Evolutionary conservation across 345 rosid species (phyloP).

Genomic region (Lumnitzera littorea): DNA sequence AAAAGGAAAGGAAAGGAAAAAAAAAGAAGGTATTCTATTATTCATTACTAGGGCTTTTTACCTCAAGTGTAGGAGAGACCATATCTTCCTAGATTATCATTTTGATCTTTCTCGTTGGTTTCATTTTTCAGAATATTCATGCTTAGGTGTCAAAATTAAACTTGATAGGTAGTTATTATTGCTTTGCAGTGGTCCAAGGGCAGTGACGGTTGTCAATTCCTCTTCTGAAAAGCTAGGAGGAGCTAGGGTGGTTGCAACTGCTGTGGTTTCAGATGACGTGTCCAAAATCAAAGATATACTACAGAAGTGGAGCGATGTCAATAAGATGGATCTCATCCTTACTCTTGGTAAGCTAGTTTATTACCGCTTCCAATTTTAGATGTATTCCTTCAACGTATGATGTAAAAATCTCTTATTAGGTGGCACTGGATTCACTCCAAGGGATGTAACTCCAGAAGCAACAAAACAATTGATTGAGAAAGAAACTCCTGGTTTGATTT

Average conservation of each 20-base stretch:
- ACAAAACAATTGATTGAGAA: conserved; percentile 74
- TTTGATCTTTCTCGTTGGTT: background rate
- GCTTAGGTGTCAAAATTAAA: background rate
- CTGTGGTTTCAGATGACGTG: conserved; percentile 79
- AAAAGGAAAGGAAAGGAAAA: too few species aligned
- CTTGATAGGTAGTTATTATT: background rate
- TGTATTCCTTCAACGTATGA: conserved; percentile 1
- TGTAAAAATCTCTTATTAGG: conserved; percentile 34
- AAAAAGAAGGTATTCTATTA: too few species aligned
- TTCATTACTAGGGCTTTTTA: too few species aligned
- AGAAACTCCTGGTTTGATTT: conserved; percentile 85
- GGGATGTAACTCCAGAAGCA: conserved; percentile 98
- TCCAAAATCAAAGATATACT: conserved; percentile 58
- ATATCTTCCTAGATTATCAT: too few species aligned
- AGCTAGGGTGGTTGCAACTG: conserved; percentile 67
- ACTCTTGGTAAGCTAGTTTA: conserved; percentile 56
- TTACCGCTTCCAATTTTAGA: background rate
- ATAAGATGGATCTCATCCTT: conserved; percentile 73
- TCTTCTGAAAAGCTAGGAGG: conserved; percentile 84
- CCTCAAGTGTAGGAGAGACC: too few species aligned
- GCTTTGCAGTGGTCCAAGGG: conserved; percentile 80
- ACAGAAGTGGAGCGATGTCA: conserved; percentile 70
- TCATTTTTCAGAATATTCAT: background rate
- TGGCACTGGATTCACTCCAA: conserved; percentile 91
- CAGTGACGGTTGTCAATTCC: conserved; percentile 59